These are phyloP conservation scores for Hemerocallis citrina DNA, from an alignment of 106 monocot species.

Conservation along the genomic window DNA sequence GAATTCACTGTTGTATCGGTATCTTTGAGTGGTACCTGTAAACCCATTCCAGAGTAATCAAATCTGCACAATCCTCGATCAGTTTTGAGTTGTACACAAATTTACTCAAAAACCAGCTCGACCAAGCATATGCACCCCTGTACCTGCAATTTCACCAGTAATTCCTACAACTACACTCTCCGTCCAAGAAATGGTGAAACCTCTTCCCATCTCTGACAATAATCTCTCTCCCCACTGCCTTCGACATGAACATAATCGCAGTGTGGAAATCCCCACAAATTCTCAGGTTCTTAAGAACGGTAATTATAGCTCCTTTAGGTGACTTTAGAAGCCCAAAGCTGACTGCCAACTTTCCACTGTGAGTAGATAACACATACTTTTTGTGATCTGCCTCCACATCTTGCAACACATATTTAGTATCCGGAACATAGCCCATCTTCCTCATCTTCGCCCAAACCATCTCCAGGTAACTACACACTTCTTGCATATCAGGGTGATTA, in stretches of 20 bases:
- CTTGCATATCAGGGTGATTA: conserved; percentile 29
- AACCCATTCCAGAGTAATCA: too few relatives aligned
- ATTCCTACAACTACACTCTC: conserved; percentile 61
- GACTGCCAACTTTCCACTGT: conserved; percentile 68
- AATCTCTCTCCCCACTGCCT: conserved; percentile 52
- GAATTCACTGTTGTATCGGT: too few relatives aligned
- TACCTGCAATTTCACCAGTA: conserved; percentile 58
- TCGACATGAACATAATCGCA: conserved; percentile 59
- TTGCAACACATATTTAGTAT: conserved; percentile 65
- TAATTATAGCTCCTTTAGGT: conserved; percentile 28
- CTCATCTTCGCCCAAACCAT: conserved; percentile 46
- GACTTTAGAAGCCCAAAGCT: conserved; percentile 46
- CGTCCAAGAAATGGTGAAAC: conserved; percentile 65
- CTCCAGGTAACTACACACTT: conserved; percentile 33
- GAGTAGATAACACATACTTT: conserved; percentile 44
- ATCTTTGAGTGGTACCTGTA: too few relatives aligned
- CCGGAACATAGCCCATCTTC: conserved; percentile 68
- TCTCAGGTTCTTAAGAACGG: conserved; percentile 71
- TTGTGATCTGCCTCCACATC: conserved; percentile 45
- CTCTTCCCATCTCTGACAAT: conserved; percentile 64
- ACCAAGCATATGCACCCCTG: too few relatives aligned
- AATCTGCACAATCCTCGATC: too few relatives aligned
- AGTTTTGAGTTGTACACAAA: too few relatives aligned
- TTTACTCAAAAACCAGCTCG: too few relatives aligned
- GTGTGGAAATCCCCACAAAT: conserved; percentile 70